Evolutionary conservation across 192 early-diverging fungal species (phyloP).

Genomic region (Entomortierella parvispora): DNA sequence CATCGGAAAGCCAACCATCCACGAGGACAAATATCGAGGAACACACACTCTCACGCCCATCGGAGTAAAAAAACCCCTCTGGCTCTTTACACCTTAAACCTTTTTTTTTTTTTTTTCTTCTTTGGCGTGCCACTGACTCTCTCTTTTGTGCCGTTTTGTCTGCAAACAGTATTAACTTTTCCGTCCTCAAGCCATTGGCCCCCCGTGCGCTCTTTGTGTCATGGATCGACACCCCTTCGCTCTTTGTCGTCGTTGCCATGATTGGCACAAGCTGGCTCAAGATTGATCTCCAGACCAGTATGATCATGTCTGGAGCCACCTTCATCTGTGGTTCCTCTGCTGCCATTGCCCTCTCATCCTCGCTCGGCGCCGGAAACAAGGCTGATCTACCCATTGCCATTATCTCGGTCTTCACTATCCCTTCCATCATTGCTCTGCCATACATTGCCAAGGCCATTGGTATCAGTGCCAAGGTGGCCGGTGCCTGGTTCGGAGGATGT

Average conservation of each 20-base stretch:
- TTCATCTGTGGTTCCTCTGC: slow-evolving; percentile 65
- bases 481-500: slow-evolving; percentile 67
- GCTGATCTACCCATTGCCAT: slow-evolving; percentile 66
- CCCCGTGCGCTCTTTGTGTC: slow-evolving; percentile 64
- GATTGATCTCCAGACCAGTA: slow-evolving; percentile 60
- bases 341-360: slow-evolving; percentile 58
- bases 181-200: slow-evolving; percentile 55
- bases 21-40: no score
- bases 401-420: slow-evolving; percentile 65
- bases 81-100: background rate
- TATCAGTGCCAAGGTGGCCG: slow-evolving; percentile 52
- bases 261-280: slow-evolving; percentile 56
- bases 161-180: slow-evolving; percentile 53
- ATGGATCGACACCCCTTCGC: slow-evolving; percentile 63
- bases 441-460: slow-evolving; percentile 58
- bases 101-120: slow-evolving; percentile 10
- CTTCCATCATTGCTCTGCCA: slow-evolving; percentile 62
- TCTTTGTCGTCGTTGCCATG: slow-evolving; percentile 60
- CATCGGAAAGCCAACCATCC: no score
- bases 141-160: background rate
- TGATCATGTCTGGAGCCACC: slow-evolving; percentile 65
- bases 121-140: background rate
- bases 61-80: no score
- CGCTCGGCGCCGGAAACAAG: slow-evolving; percentile 56
- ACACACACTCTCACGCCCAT: no score